These are phyloP conservation scores for Colletotrichum zoysiae DNA, from an alignment of 2,329 filamentous ascomycete genomes.

Conservation along the genomic window DNA sequence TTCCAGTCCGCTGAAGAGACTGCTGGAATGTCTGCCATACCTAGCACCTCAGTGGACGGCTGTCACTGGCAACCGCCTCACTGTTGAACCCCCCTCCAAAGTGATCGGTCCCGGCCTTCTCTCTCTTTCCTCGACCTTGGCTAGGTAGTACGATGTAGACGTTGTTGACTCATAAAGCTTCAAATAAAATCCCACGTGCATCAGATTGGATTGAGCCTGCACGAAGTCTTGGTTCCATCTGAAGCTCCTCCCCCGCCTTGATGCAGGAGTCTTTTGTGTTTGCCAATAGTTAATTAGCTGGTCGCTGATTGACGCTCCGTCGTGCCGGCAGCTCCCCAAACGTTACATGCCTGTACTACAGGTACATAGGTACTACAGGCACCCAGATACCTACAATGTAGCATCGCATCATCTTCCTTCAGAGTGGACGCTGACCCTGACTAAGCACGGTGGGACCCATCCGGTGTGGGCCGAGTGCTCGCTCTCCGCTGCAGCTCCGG, in stretches of 20 bases:
- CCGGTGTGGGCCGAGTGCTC: slow-evolving; percentile 16
- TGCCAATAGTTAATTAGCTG: not conserved
- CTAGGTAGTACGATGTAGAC: not conserved
- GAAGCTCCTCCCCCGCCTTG: not conserved
- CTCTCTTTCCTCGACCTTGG: not conserved
- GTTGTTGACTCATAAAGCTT: not conserved
- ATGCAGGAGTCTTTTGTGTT: not conserved
- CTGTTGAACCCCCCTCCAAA: not conserved
- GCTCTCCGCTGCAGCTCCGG: slow-evolving; percentile 35
- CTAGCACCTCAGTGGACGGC: not conserved
- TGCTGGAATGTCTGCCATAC: slow-evolving; percentile 2
- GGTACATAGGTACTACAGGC: no score
- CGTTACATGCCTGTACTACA: not conserved
- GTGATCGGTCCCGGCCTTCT: not conserved
- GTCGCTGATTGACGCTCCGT: slow-evolving; percentile 18
- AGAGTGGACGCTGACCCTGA: not conserved
- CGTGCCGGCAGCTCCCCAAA: slow-evolving; percentile 2
- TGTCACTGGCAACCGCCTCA: not conserved
- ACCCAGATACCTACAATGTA: no score
- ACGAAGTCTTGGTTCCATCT: not conserved
- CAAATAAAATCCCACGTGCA: not conserved
- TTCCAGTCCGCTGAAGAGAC: slow-evolving; percentile 3
- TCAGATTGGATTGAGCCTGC: not conserved
- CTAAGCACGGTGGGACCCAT: not conserved
- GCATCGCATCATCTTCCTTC: not conserved